These are phyloP conservation scores for Xerocomellus intermedius DNA, from an alignment of 768 basidiomycete species.

Conservation along the genomic window DNA sequence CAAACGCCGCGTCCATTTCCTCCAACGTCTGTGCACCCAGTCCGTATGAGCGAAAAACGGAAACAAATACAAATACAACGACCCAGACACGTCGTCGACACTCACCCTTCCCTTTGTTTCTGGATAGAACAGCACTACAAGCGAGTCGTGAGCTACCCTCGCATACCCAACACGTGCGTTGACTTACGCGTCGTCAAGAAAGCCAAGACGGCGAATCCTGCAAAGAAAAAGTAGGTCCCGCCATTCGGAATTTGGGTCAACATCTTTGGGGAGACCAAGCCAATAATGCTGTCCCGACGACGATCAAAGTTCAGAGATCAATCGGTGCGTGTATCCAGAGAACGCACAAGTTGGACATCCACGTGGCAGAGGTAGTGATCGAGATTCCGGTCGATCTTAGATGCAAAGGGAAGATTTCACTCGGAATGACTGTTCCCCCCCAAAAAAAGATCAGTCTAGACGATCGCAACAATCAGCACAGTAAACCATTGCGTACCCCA, in stretches of 20 bases:
- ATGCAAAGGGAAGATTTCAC: conserved; percentile 42
- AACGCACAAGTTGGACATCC: conserved; percentile 39
- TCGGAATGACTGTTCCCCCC: conserved; percentile 35
- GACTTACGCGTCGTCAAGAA: conserved; percentile 31
- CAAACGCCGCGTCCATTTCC: conserved; percentile 35
- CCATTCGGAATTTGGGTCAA: conserved; percentile 19
- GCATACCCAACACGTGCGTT: too few relatives aligned
- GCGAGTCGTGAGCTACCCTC: neutral
- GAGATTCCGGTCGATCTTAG: conserved; percentile 42
- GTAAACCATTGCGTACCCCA: conserved; percentile 17
- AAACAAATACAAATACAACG: too few relatives aligned
- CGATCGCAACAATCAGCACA: neutral
- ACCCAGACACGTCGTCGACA: neutral
- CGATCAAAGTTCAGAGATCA: neutral
- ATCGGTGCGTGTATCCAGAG: neutral
- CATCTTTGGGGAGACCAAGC: conserved; percentile 30
- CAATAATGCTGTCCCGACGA: conserved; percentile 22
- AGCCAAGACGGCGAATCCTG: conserved; percentile 24
- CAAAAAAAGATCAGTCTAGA: conserved; percentile 7
- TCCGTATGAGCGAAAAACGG: neutral
- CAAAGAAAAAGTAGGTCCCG: conserved; percentile 31
- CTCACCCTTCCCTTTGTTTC: conserved; percentile 35
- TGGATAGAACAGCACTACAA: conserved; percentile 26
- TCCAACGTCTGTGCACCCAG: conserved; percentile 28
- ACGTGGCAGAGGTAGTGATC: conserved; percentile 40